Percentiles rank a stretch among this genome's conserved stretches.
Conservation (phyloP, 306 rosid genomes). For the Rosa multiflora region DNA sequence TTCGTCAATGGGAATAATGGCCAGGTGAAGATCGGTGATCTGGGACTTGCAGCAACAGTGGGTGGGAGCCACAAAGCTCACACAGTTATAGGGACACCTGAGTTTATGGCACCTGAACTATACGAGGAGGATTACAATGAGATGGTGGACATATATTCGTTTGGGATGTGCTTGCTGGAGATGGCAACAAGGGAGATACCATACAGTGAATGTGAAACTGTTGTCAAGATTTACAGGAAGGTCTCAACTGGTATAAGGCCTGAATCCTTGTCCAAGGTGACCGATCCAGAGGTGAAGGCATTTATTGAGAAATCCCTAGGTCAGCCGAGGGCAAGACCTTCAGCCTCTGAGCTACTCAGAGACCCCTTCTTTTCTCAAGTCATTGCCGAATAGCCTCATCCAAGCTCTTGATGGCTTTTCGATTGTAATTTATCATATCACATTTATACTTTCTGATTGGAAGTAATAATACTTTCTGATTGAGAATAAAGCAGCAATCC, state of each 20-base stretch:
- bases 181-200: slow-evolving; percentile 91
- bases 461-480: background rate
- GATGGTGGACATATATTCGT: slow-evolving; percentile 95
- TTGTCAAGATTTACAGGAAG: slow-evolving; percentile 79
- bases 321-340: slow-evolving; percentile 83
- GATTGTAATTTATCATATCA: background rate
- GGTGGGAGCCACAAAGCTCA: slow-evolving; percentile 77
- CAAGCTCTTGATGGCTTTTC: slow-evolving; percentile 18
- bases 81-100: slow-evolving; percentile 86
- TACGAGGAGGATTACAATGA: slow-evolving; percentile 92
- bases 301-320: slow-evolving; percentile 82
- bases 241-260: slow-evolving; percentile 74
- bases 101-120: slow-evolving; percentile 92
- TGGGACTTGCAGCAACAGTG: slow-evolving; percentile 83
- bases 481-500: background rate
- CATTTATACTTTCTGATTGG: background rate
- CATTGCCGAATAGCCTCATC: slow-evolving; percentile 35
- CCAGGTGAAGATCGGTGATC: slow-evolving; percentile 87
- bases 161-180: slow-evolving; percentile 90
- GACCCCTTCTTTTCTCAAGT: slow-evolving; percentile 79
- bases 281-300: slow-evolving; percentile 60
- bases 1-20: slow-evolving; percentile 85
- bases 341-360: slow-evolving; percentile 76
- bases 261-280: slow-evolving; percentile 52
- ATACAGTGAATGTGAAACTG: slow-evolving; percentile 83